Base-by-base conservation (phyloP, 2,329 filamentous ascomycete species). In the Pseudogymnoascus sp. region DNA sequence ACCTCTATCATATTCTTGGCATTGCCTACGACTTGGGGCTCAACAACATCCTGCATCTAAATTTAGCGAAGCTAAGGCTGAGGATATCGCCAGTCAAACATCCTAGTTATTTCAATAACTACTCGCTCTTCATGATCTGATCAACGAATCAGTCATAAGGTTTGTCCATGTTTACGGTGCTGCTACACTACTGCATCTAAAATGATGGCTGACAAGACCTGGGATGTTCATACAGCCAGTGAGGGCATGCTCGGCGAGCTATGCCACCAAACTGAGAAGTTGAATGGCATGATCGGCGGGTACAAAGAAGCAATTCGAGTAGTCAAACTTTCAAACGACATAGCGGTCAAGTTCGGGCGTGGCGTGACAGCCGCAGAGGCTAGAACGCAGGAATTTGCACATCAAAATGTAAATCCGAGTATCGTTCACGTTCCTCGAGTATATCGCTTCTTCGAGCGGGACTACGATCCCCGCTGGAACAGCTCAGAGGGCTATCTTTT, bases 361-460 rank as follows among this genome's bases (percentile, higher is more conserved):
- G 38, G 62, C 6, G 61, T 71, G n/a, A 68, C 42, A 33, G 61
- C 63, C 16, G 64, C 62, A 19, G 66, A 71, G 61, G 66, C 65
- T 47, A 64, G 63, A 13, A 70, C 67, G n/a, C 67, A 70, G 8
- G 63, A 67, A 56, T 66, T 67, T 24, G 67, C 68, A 4, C 63
- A 65, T 59, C 63, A 63, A 59, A 67, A 66, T 33, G 29, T 67
- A 21, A 47, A 70, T 59, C 62, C 38, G 44, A 53, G 59, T 31
- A 63, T 70, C 35, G 66, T 71, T 61, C 65, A 66, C 14, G 64
- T 72, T 35, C 68, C 68, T 19, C 50, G 21, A 11, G 63, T 71
- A 29, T 66, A 68, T 61, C 67, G 67, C 42, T 71, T 66, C 37
- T 64, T 71, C 29, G 42, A 65, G 24, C 29, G 44, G 8, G 61